Conservation (phyloP, 495 filamentous ascomycete species). For the Lineolata rhizophorae region DNA sequence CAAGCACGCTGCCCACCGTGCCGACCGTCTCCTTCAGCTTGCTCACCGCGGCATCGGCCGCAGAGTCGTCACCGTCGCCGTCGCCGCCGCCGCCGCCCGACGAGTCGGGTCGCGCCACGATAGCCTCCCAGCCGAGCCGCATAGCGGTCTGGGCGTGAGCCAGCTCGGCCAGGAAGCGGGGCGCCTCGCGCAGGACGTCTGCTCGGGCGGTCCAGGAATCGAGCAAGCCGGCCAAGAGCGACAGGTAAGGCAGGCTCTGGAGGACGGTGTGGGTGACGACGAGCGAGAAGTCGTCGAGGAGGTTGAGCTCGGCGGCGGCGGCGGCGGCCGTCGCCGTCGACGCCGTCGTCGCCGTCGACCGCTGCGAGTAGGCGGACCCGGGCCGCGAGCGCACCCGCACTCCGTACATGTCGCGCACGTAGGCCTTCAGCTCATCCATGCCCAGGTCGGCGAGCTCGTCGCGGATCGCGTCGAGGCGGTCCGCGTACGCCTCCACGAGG, state of each 20-base stretch:
- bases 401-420: conserved; percentile 66
- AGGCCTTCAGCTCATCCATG: conserved; percentile 75
- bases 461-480: conserved; percentile 53
- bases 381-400: conserved; percentile 30
- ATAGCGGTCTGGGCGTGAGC: conserved; percentile 37
- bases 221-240: conserved; percentile 43
- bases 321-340: too few species aligned
- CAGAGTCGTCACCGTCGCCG: conserved; percentile 2
- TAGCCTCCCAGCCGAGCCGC: conserved; percentile 35
- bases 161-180: conserved; percentile 45
- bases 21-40: conserved; percentile 27
- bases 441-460: conserved; percentile 58
- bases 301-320: conserved; percentile 26
- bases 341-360: conserved; percentile 23
- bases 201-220: conserved; percentile 59
- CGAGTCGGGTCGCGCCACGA: too few species aligned
- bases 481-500: conserved; percentile 43
- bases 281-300: conserved; percentile 69
- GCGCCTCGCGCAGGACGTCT: conserved; percentile 45
- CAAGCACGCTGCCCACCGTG: conserved; percentile 39
- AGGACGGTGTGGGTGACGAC: conserved; percentile 75
- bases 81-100: too few species aligned
- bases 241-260: conserved; percentile 65
- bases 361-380: conserved; percentile 15
- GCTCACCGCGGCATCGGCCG: conserved; percentile 4